phyloP scores from a whole-genome alignment of 352 stramenopile genomes.

The Blastocystis sp. region DNA sequence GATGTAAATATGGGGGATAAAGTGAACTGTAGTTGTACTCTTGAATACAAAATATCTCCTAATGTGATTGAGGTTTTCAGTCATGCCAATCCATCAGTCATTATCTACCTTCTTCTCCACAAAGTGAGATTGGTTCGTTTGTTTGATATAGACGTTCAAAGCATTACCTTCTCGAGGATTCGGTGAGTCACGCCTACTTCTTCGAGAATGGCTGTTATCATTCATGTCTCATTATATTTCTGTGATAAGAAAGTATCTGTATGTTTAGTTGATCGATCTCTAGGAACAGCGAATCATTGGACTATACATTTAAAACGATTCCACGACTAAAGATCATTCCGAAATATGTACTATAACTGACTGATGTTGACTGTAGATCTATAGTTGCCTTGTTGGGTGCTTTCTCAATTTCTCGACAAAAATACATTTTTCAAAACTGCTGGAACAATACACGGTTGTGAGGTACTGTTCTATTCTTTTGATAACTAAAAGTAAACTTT shows the following conservation, averaged over 20 bases:
- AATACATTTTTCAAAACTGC: not conserved
- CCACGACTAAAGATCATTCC: conserved; percentile 14
- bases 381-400: not conserved
- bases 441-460: not conserved
- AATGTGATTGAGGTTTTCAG: not conserved
- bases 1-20: not conserved
- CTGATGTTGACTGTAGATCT: not conserved
- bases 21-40: not conserved
- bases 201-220: conserved; percentile 22
- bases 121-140: not conserved
- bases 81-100: conserved; percentile 13
- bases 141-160: not conserved
- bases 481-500: not conserved
- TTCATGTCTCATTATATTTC: conserved; percentile 26
- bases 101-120: conserved; percentile 34
- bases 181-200: not conserved
- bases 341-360: conserved; percentile 19
- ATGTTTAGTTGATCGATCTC: not conserved
- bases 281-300: not conserved
- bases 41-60: conserved; percentile 43
- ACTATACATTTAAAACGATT: conserved; percentile 47
- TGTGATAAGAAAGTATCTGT: not conserved
- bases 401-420: conserved; percentile 7
- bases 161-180: not conserved
- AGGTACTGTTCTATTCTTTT: not conserved